Evolutionary conservation across 106 monocot genomes (phyloP), one percentile per base, ranked within the genome.

Genomic region (Narthecium ossifragum): DNA sequence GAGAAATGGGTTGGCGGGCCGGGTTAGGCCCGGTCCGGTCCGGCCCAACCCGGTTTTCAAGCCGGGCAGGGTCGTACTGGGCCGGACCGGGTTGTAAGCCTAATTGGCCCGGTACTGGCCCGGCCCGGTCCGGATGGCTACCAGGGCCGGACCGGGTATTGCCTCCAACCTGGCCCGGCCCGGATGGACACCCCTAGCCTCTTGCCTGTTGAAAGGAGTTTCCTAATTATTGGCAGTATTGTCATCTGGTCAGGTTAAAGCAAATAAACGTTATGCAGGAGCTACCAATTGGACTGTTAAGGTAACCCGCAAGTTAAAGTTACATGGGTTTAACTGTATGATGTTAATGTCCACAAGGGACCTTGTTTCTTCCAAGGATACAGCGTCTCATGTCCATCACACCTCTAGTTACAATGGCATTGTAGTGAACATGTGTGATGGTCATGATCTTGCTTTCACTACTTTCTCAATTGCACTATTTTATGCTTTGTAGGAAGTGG

Each of bases 271-370:
- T 4, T 96, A 96, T 78, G 77, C 90, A 20, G 80, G 86, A 57
- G 53, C 94, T 17, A 73, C 82, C n/a, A 90, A 90, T 54, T 96
- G 94, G 94, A 96, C 94, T 51, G 94, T 96, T 30, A 86, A 80
- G 86, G 90, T 96, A 55, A 68, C 25, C 14, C 14, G 28, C 18
- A 43, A 1, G 11, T 43, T 43, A 17, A 17, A 17, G 12, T 43
- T 1, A 17, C 18, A 3, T 43, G 2, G 0, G 2, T 43, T 4
- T 4, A 43, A 43, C 12, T 2, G 43, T 43, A 43, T 4, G 18
- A 43, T 43, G 18, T 2, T 43, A 43, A 18, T 11, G 14, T 10
- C 18, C 6, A 43, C 0, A 18, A 43, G 43, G 11, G 1, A 13
- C 43, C 6, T 43, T 43, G 14, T 18, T 43, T 43, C 43, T 4